Conservation (phyloP, 257 asterid genomes). For the Schizonepeta tenuifolia region DNA sequence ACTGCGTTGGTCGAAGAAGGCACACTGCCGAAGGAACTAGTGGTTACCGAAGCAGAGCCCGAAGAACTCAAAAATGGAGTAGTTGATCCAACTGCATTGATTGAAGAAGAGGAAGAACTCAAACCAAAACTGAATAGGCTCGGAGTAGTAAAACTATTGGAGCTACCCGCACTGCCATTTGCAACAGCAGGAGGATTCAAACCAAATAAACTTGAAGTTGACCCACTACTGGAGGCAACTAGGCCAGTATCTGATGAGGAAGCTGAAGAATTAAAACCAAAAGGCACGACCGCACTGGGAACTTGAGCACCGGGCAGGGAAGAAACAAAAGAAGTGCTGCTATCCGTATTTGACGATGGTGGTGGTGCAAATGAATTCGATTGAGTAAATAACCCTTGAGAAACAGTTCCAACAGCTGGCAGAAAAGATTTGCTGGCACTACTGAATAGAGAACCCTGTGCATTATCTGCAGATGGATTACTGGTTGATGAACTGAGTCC, state of each 20-base stretch:
- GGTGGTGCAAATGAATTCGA: slow-evolving; percentile 35
- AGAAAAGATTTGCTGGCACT: slow-evolving; percentile 30
- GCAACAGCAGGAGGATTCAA: slow-evolving; percentile 37
- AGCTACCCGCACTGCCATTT: slow-evolving; percentile 34
- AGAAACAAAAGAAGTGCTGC: slow-evolving; percentile 34
- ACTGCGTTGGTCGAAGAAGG: slow-evolving; percentile 28
- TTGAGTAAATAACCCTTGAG: slow-evolving; percentile 38
- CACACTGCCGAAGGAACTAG: slow-evolving; percentile 22
- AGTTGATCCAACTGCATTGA: slow-evolving; percentile 31
- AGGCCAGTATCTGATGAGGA: slow-evolving; percentile 45
- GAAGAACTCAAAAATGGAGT: slow-evolving; percentile 32
- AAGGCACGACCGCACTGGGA: slow-evolving; percentile 20
- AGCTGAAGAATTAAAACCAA: slow-evolving; percentile 46
- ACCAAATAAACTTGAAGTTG: slow-evolving; percentile 44
- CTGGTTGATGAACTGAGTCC: slow-evolving; percentile 41
- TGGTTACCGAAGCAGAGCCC: slow-evolving; percentile 29
- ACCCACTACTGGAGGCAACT: slow-evolving; percentile 34
- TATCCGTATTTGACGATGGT: slow-evolving; percentile 29
- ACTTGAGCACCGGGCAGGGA: slow-evolving; percentile 35
- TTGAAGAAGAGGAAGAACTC: slow-evolving; percentile 39
- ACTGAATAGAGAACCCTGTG: slow-evolving; percentile 41
- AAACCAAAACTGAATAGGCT: slow-evolving; percentile 46
- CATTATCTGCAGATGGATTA: slow-evolving; percentile 30
- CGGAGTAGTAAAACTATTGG: slow-evolving; percentile 43
- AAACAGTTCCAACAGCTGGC: slow-evolving; percentile 30